Conservation (phyloP, 2,329 filamentous ascomycete genomes). For the Penicillium thymicola region DNA sequence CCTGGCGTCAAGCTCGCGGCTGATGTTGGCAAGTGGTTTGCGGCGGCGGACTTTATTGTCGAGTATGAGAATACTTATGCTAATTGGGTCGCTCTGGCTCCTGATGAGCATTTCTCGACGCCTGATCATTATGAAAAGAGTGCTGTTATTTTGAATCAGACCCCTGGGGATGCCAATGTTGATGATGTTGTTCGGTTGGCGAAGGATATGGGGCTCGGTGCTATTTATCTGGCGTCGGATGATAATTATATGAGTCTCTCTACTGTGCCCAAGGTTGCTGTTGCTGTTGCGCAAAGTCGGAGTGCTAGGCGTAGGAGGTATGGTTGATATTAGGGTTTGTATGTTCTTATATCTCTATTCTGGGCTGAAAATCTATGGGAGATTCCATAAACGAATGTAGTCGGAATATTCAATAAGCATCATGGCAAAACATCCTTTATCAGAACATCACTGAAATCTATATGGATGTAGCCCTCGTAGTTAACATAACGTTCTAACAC, state of each 20-base stretch:
- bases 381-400: background rate
- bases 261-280: constrained; percentile 10
- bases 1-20: constrained; percentile 12
- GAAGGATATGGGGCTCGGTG: constrained; percentile 16
- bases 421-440: background rate
- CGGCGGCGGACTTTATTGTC: constrained; percentile 18
- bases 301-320: background rate
- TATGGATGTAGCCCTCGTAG: background rate
- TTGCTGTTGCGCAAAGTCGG: constrained; percentile 2
- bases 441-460: background rate
- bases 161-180: background rate
- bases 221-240: constrained; percentile 16
- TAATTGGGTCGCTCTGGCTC: constrained; percentile 5
- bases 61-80: constrained; percentile 20
- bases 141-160: constrained; percentile 7
- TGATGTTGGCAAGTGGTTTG: constrained; percentile 13
- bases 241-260: constrained; percentile 11
- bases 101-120: constrained; percentile 6
- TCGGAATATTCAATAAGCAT: background rate
- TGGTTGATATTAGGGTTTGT: background rate
- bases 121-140: constrained; percentile 6
- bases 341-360: no score
- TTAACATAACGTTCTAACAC: background rate
- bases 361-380: no score
- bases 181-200: constrained; percentile 9